These are phyloP conservation scores for Sphagnum magellanicum DNA, from an alignment of 228 moss, liverwort and hornwort genomes.

Conservation along the genomic window DNA sequence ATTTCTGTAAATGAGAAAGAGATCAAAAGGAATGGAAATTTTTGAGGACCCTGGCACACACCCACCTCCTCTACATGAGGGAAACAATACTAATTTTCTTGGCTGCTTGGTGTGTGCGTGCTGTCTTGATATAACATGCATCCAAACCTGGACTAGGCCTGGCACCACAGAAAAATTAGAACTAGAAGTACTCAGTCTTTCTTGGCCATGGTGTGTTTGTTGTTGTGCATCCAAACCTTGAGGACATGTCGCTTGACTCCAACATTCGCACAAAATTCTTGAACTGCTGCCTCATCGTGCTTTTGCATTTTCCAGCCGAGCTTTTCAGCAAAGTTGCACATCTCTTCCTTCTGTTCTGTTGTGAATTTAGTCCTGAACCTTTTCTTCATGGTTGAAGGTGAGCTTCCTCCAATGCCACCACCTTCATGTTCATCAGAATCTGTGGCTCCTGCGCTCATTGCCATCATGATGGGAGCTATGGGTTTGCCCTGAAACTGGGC, in stretches of 20 bases:
- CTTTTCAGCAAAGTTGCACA: conserved; percentile 96
- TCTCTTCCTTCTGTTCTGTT: conserved; percentile 92
- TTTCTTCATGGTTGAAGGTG: conserved; percentile 92
- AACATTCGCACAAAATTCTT: conserved; percentile 92
- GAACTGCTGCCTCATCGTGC: conserved; percentile 96
- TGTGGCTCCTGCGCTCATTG: conserved; percentile 65
- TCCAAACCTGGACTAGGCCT: too few relatives aligned
- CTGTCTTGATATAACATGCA: too few relatives aligned
- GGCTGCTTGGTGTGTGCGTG: too few relatives aligned
- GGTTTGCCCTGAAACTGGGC: conserved; percentile 73
- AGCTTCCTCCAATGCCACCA: conserved; percentile 17
- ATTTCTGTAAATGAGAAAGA: too few relatives aligned
- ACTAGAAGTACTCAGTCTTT: conserved; percentile 31
- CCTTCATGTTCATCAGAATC: conserved; percentile 96
- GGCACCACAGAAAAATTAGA: neutral
- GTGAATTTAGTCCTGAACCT: conserved; percentile 96
- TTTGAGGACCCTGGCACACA: neutral
- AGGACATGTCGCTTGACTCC: conserved; percentile 97
- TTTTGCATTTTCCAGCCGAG: conserved; percentile 99
- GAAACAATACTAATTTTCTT: neutral
- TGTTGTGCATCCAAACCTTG: conserved; percentile 99
- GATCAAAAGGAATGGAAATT: too few relatives aligned
- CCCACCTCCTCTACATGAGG: neutral
- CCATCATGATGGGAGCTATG: conserved; percentile 68
- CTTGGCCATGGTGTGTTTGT: conserved; percentile 99